Conservation (phyloP, 2,329 filamentous ascomycete species). For the Lachnellula willkommii region DNA sequence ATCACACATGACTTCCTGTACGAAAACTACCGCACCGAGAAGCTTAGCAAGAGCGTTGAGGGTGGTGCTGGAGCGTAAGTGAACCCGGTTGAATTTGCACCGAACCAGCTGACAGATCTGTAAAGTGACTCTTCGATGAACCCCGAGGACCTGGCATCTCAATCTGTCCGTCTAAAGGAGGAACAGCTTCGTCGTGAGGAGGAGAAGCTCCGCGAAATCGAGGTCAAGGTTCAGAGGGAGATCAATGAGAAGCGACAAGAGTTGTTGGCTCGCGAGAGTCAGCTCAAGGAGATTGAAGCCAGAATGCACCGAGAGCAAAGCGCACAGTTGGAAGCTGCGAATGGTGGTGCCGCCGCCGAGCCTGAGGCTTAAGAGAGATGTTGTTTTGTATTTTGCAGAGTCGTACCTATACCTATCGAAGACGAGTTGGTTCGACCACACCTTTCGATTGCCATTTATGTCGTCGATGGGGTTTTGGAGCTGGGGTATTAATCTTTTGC, state of each 20-base stretch:
- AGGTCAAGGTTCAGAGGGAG: slow-evolving; percentile 98
- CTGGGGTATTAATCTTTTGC: slow-evolving; percentile 28
- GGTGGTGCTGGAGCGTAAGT: slow-evolving; percentile 83
- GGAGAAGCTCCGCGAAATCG: slow-evolving; percentile 99
- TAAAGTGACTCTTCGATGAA: slow-evolving; percentile 83
- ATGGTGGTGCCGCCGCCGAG: slow-evolving; percentile 18
- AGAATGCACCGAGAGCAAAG: slow-evolving; percentile 87
- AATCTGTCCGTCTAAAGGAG: slow-evolving; percentile 98
- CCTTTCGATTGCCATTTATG: slow-evolving; percentile 17
- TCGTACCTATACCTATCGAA: slow-evolving; percentile 2
- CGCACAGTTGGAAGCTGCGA: slow-evolving; percentile 38
- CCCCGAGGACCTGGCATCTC: slow-evolving; percentile 91
- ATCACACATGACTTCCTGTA: slow-evolving; percentile 99
- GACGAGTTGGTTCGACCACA: slow-evolving; percentile 12
- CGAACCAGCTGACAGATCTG: slow-evolving; percentile 24
- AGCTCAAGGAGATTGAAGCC: slow-evolving; percentile 97
- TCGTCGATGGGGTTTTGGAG: slow-evolving; percentile 24
- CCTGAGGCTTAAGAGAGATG: slow-evolving; percentile 23
- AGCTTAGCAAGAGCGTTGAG: slow-evolving; percentile 98
- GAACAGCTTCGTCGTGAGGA: slow-evolving; percentile 98
- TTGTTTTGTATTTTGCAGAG: slow-evolving; percentile 13
- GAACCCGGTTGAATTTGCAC: slow-evolving; percentile 23
- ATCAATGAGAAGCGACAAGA: slow-evolving; percentile 99
- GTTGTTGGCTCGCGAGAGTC: slow-evolving; percentile 91
- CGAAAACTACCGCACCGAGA: slow-evolving; percentile 99